Base-by-base conservation (phyloP, 371 early-diverging fungal species). In the Parasitella parasitica region DNA sequence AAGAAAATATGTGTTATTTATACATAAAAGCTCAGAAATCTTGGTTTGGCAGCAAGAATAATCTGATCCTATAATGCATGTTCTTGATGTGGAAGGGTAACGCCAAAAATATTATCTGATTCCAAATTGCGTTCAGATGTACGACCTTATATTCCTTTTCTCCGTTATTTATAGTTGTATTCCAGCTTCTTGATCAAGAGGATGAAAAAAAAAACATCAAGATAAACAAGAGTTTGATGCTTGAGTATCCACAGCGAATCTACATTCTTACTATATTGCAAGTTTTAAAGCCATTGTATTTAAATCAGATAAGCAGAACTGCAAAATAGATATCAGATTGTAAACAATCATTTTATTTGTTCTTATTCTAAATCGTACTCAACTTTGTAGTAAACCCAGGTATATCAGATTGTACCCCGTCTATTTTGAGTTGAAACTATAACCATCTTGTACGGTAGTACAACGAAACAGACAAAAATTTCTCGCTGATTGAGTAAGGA, bases 31-130 rank as follows among this genome's bases (percentile, higher is more conserved):
- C 12, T 46, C 48, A 48, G 46, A 48, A 28, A 57, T 39, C 36
- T 3, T 6, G 9, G 27, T 4, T 16, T 26, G 16, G 41, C 43
- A 43, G 43, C 11, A 43, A 20, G 20, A 11, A 15, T 57, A 46
- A 57, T 57, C 57, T 57, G 57, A 57, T 57, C 57, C 57, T 7
- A 57, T n/a, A n/a, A 57, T 35, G 30, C 18, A 15, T 28, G 26
- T 4, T 16, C 28, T 49, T 49, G 27, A 24, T 49, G 13, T 49
- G 27, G 49, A 9, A 16, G 34, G 13, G 28, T 12, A n/a, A 34
- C 32, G 30, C 57, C 48, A 46, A 30, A n/a, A n/a, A n/a, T 32
- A 7, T 46, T 46, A 34, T 57, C 34, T 57, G 57, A 46, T 46
- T 32, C 24, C 34, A 28, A 28, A 18, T 57, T 43, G 24, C n/a